Conservation (phyloP, 2,329 filamentous ascomycete genomes). For the Alternaria arbusti region DNA sequence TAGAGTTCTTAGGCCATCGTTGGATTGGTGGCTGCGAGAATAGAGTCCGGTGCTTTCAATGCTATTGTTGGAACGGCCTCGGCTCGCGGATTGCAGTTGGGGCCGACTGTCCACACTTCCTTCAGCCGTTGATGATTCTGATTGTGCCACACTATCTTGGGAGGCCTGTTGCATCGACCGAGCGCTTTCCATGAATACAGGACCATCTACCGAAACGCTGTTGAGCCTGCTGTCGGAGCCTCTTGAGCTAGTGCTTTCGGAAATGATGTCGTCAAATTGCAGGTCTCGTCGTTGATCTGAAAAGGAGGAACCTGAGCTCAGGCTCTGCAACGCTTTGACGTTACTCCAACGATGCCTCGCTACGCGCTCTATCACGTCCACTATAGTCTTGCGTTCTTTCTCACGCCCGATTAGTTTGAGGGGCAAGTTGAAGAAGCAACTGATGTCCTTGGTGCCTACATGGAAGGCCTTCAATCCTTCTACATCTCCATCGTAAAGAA, state of each 20-base stretch:
- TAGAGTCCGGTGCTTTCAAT: slow-evolving; percentile 35
- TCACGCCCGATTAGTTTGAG: slow-evolving; percentile 80
- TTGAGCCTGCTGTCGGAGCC: slow-evolving; percentile 57
- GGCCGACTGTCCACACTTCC: slow-evolving; percentile 31
- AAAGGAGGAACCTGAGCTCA: slow-evolving; percentile 61
- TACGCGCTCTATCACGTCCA: slow-evolving; percentile 75
- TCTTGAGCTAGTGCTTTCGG: slow-evolving; percentile 60
- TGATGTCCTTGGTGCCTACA: slow-evolving; percentile 84
- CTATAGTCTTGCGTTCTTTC: slow-evolving; percentile 71
- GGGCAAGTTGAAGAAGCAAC: slow-evolving; percentile 89
- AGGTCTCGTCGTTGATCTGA: slow-evolving; percentile 59
- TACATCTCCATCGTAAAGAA: slow-evolving; percentile 77
- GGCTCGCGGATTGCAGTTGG: slow-evolving; percentile 20
- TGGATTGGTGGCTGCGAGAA: slow-evolving; percentile 36
- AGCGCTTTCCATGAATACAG: slow-evolving; percentile 35
- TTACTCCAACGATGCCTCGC: slow-evolving; percentile 65
- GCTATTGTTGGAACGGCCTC: slow-evolving; percentile 40
- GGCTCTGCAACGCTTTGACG: slow-evolving; percentile 53
- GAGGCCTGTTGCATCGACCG: slow-evolving; percentile 35
- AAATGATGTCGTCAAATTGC: slow-evolving; percentile 58
- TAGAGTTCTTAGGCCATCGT: slow-evolving; percentile 31
- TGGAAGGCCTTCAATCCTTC: slow-evolving; percentile 74
- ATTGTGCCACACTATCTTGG: slow-evolving; percentile 35
- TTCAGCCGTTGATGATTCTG: slow-evolving; percentile 34
- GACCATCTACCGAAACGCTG: slow-evolving; percentile 34